Evolutionary conservation across 768 basidiomycete species (phyloP), one percentile per base, ranked within the genome.

Genomic region (Russula emetica): DNA sequence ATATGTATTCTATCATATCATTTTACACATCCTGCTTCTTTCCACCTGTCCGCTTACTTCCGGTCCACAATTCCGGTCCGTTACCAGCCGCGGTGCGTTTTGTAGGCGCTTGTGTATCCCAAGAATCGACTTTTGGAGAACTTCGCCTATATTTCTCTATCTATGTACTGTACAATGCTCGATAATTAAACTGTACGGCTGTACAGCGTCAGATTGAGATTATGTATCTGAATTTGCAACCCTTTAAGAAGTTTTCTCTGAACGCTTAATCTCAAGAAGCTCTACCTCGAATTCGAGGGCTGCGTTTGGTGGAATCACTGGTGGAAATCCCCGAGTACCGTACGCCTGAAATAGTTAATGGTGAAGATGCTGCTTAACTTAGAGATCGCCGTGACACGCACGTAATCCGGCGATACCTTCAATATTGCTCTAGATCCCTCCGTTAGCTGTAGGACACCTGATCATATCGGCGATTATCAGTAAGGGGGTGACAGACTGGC

Each of bases 251-350:
- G 18, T 22, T 34, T 28, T 28, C 11, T 74, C 71, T 76, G 71
- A 50, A 32, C 53, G 54, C 44, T 76, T 84, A 77, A 93, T 91
- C 72, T 81, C 78, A 62, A 93, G 69, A 50, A 94, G 79, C 75
- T 94, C 90, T 57, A 94, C 89, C 75, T 92, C 90, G 71, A 94
- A 94, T 65, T 76, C 81, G 73, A 94, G 82, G 13, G 82, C 85
- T 8, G 88, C 73, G 71, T 92, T 85, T 68, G 86, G 73, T 5
- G 90, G 90, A 73, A 93, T 93, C 63, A 87, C 78, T 28, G 87
- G 88, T 6, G 85, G 84, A 74, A 87, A 90, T 11, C 91, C 90
- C 30, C 85, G 81, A 22, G 74, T 18, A 24, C 90, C 90, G 66
- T 92, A 91, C 53, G 80, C 88, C 88, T 36, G 36, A 36, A 14